Evolutionary conservation across 2,329 filamentous ascomycete species (phyloP).

Genomic region (Pleomassaria siparia): DNA sequence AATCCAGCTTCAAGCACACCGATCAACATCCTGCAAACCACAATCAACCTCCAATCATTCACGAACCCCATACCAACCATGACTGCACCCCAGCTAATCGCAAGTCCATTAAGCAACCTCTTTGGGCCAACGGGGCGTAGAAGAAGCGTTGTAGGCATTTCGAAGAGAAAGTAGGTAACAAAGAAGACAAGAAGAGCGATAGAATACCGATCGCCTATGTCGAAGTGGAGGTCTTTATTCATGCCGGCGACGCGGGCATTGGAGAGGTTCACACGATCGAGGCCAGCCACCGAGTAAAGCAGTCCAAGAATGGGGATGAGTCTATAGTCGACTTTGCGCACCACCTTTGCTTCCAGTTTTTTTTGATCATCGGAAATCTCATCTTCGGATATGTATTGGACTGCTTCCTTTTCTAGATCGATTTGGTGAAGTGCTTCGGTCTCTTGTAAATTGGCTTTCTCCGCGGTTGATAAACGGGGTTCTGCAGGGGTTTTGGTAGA

Average conservation of each 20-base stretch:
- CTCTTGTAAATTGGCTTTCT: constrained; percentile 6
- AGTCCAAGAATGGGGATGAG: constrained; percentile 44
- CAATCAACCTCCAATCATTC: constrained; percentile 33
- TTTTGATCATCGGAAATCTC: constrained; percentile 9
- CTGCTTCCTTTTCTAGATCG: constrained; percentile 5
- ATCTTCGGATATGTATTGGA: constrained; percentile 1
- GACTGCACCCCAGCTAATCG: constrained; percentile 21
- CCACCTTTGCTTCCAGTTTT: constrained; percentile 9
- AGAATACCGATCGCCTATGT: constrained; percentile 49
- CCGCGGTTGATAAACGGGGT: not conserved
- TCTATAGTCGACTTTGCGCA: constrained; percentile 37
- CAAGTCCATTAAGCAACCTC: constrained; percentile 18
- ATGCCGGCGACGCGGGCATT: constrained; percentile 50
- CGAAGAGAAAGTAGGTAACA: constrained; percentile 54
- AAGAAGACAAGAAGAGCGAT: constrained; percentile 56
- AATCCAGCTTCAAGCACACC: constrained; percentile 33
- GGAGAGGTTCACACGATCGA: constrained; percentile 44
- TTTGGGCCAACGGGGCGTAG: constrained; percentile 38
- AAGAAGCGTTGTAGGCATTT: constrained; percentile 54
- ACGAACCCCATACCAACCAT: constrained; percentile 35
- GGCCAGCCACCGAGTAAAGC: constrained; percentile 43
- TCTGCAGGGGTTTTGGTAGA: not conserved
- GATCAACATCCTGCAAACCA: constrained; percentile 30
- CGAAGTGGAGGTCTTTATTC: constrained; percentile 47
- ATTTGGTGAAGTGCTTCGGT: constrained; percentile 6